Percentiles rank a stretch among this genome's conserved stretches.
Conservation (phyloP, 2,329 filamentous ascomycete species). For the Fonsecaea multimorphosa region DNA sequence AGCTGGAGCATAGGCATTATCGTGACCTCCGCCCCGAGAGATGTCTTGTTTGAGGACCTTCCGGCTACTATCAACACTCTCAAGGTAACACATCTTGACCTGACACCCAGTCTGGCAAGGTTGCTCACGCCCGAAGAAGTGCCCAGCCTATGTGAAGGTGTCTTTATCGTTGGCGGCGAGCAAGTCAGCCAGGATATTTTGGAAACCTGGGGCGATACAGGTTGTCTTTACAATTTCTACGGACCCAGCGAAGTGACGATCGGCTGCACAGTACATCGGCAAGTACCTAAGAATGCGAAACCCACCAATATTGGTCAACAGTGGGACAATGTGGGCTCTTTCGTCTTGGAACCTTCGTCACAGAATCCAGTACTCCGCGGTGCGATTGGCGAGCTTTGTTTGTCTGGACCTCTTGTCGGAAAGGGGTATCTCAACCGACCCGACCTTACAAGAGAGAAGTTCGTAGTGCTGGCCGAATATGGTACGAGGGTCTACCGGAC, state of each 20-base stretch:
- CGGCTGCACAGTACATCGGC: slow-evolving; percentile 86
- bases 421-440: slow-evolving; percentile 84
- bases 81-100: slow-evolving; percentile 84
- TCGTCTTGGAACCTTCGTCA: slow-evolving; percentile 73
- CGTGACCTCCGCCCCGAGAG: slow-evolving; percentile 79
- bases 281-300: slow-evolving; percentile 76
- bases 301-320: slow-evolving; percentile 86
- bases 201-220: slow-evolving; percentile 78
- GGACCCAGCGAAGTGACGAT: slow-evolving; percentile 94
- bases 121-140: slow-evolving; percentile 80
- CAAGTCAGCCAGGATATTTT: slow-evolving; percentile 87
- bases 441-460: slow-evolving; percentile 77
- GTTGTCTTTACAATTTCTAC: slow-evolving; percentile 89
- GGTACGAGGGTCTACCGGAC: slow-evolving; percentile 78
- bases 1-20: slow-evolving; percentile 90
- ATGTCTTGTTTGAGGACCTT: slow-evolving; percentile 84
- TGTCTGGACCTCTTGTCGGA: slow-evolving; percentile 84
- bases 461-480: slow-evolving; percentile 67
- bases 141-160: slow-evolving; percentile 76
- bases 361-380: slow-evolving; percentile 75
- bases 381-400: slow-evolving; percentile 83
- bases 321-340: slow-evolving; percentile 86
- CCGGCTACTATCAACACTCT: slow-evolving; percentile 73
- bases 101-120: slow-evolving; percentile 85
- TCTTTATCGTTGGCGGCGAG: slow-evolving; percentile 94